A percentile compares a stretch with the other conserved stretches of the same genome.
phyloP scores from a whole-genome alignment of 202 grass and related monocot genomes.

The Alloteropsis angusta region DNA sequence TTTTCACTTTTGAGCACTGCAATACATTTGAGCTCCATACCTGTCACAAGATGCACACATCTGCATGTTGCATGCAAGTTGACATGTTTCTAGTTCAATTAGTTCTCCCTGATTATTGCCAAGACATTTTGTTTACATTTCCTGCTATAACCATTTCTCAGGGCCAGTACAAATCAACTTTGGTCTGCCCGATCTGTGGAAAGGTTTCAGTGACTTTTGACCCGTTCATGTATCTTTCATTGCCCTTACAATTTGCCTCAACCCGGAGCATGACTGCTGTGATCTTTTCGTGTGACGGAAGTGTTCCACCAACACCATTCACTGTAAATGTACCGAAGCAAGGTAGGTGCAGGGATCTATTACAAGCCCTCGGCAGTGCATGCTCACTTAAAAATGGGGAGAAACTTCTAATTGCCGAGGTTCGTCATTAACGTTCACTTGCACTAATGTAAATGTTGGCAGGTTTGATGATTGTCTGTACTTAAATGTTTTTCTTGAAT shows the following conservation, averaged over 20 bases:
- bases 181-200: constrained; percentile 85
- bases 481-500: constrained; percentile 21
- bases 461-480: constrained; percentile 12
- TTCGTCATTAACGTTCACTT: constrained; percentile 35
- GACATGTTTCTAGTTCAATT: not conserved
- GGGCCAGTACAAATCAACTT: constrained; percentile 98
- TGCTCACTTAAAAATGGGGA: constrained; percentile 76
- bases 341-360: constrained; percentile 76
- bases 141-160: constrained; percentile 30
- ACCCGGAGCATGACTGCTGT: constrained; percentile 60
- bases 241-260: constrained; percentile 90
- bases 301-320: constrained; percentile 51
- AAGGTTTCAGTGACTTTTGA: constrained; percentile 99
- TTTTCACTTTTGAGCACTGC: not conserved
- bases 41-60: not conserved
- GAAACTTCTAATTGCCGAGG: constrained; percentile 91
- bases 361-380: constrained; percentile 68
- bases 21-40: not conserved
- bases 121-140: constrained; percentile 11
- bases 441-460: constrained; percentile 2
- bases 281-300: constrained; percentile 69
- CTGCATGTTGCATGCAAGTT: not conserved
- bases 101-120: constrained; percentile 19
- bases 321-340: constrained; percentile 96
- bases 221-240: constrained; percentile 98